Evolutionary conservation across 805 yeast genomes (phyloP).

Genomic region (Cyberlindnera mrakii): DNA sequence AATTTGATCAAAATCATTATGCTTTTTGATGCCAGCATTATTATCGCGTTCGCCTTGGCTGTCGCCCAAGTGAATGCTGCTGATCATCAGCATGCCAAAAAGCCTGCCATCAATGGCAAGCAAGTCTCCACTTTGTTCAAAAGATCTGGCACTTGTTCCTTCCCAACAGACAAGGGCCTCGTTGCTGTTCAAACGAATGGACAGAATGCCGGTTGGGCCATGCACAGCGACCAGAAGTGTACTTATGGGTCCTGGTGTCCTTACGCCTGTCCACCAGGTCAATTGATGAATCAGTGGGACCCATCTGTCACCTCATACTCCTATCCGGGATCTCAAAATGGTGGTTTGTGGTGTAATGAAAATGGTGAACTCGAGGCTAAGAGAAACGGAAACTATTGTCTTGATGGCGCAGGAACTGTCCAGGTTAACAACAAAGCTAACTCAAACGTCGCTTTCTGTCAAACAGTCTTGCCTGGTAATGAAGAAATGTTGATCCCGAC

Average conservation of each 20-base stretch:
- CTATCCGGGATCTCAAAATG: slow-evolving; percentile 74
- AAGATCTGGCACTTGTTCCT: slow-evolving; percentile 47
- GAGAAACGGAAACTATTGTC: slow-evolving; percentile 55
- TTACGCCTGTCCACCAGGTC: slow-evolving; percentile 87
- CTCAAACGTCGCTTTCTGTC: slow-evolving; percentile 73
- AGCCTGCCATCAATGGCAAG: slow-evolving; percentile 21
- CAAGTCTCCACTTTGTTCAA: slow-evolving; percentile 21
- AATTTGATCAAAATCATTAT: background rate
- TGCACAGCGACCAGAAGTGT: slow-evolving; percentile 69
- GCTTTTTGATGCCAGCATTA: background rate
- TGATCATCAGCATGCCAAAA: background rate
- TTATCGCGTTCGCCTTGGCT: background rate
- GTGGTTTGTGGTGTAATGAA: slow-evolving; percentile 74
- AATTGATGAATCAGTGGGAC: slow-evolving; percentile 87
- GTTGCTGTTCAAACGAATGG: slow-evolving; percentile 59
- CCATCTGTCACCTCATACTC: slow-evolving; percentile 63
- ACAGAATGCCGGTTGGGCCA: slow-evolving; percentile 80
- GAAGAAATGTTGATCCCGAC: slow-evolving; percentile 94
- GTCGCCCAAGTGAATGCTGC: background rate
- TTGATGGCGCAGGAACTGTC: slow-evolving; percentile 75
- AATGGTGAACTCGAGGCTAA: slow-evolving; percentile 66
- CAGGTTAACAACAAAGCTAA: slow-evolving; percentile 50
- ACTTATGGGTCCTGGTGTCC: slow-evolving; percentile 80
- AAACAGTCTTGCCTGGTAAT: slow-evolving; percentile 89
- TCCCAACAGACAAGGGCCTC: slow-evolving; percentile 63